Conservation (phyloP, 495 filamentous ascomycete genomes). For the Xylaria telfairii region DNA sequence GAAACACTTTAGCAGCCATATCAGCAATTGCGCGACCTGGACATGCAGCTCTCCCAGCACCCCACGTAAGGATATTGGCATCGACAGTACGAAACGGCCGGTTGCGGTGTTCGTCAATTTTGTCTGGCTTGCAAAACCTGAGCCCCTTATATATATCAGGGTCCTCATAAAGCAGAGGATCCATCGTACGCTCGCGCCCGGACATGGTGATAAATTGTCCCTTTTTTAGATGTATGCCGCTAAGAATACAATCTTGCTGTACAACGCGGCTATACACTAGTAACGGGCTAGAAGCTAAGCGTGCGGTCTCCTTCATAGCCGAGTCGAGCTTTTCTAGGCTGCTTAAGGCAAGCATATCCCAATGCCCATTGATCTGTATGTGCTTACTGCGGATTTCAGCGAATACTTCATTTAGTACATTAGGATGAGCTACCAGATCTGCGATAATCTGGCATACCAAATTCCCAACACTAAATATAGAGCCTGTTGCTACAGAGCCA, state of each 20-base stretch:
- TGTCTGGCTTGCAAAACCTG: not conserved
- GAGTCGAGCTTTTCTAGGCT: conserved; percentile 19
- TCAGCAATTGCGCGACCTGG: conserved; percentile 13
- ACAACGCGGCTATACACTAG: not conserved
- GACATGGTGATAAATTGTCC: not conserved
- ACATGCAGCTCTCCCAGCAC: conserved; percentile 19
- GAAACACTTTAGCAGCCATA: conserved; percentile 1
- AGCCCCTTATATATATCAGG: not conserved
- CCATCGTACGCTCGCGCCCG: not conserved
- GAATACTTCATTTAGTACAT: not conserved
- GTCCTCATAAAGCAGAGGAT: not conserved
- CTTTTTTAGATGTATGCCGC: not conserved
- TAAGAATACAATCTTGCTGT: not conserved
- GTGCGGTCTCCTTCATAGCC: conserved; percentile 19
- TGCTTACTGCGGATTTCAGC: conserved; percentile 17
- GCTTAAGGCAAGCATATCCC: conserved; percentile 7
- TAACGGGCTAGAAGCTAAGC: not conserved
- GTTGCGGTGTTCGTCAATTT: not conserved
- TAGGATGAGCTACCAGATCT: conserved; percentile 8
- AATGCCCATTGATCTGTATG: not conserved
- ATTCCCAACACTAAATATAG: conserved; percentile 6
- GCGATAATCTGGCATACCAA: not conserved
- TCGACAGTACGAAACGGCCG: conserved; percentile 6
- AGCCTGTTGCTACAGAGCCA: not conserved
- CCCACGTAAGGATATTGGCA: conserved; percentile 19